Evolutionary conservation across 148 eudicot species (phyloP), one percentile per base, ranked within the genome.

Genomic region (Agrostemma githago): DNA sequence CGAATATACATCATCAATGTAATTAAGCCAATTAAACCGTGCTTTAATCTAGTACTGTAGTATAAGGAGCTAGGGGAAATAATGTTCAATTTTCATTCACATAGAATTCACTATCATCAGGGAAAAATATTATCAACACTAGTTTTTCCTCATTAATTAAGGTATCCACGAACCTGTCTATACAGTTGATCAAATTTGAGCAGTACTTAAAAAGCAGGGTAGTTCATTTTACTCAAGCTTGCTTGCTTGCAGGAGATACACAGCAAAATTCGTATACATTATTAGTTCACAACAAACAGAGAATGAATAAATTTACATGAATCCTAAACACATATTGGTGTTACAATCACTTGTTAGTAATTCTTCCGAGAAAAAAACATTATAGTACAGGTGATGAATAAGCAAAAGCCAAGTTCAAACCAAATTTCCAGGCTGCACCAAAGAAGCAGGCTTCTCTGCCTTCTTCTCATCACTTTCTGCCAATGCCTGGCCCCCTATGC

Each of bases 401-500:
- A 61, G 39, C 65, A 61, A 62, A 38, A 15, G n/a, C 66, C 16
- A 21, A 62, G 51, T 72, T 51, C 56, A 20, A 75, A 44, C 40
- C 72, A 41, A 26, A 26, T 58, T 39, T 41, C 6, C 17, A 26
- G n/a, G 43, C 66, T 40, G 42, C 72, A 21, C 2, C 14, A 15
- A 76, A 21, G 40, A 6, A 15, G 62, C 20, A 44, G 12, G 39
- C 58, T 54, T 7, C 46, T 51, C 15, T 20, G 39, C 63, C 17
- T 41, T 6, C 51, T 53, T 43, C 53, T 62, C 38, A 14, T 16
- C 39, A 17, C n/a, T 53, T 38, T 64, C 14, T 21, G 46, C 21
- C 71, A 8, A 51, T 7, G 62, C 21, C 34, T 1, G 1, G 34
- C 34, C 34, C 34, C 61, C 65, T 39, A 42, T 16, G 8, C 26